Evolutionary conservation across 2,329 filamentous ascomycete genomes (phyloP).

Genomic region (Neoarthrinium moseri): DNA sequence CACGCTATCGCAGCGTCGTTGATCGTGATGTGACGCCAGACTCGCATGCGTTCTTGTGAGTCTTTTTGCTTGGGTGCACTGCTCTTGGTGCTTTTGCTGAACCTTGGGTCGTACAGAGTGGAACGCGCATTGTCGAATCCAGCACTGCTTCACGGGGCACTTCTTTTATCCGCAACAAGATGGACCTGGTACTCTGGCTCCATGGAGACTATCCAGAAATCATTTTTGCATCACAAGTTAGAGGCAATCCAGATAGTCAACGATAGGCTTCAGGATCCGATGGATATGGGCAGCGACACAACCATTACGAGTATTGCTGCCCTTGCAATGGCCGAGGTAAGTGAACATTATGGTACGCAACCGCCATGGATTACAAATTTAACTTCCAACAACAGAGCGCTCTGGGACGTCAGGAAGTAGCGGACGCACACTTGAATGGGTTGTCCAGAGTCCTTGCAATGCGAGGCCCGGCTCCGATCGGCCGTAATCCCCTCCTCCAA

Average conservation of each 20-base stretch:
- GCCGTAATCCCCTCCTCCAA: slow-evolving; percentile 17
- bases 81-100: too few relatives aligned
- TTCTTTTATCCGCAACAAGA: slow-evolving; percentile 21
- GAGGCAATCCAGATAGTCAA: slow-evolving; percentile 24
- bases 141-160: slow-evolving; percentile 19
- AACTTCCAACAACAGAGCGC: slow-evolving; percentile 18
- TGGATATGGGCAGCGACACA: slow-evolving; percentile 14
- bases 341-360: too few relatives aligned
- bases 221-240: slow-evolving; percentile 20
- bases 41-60: slow-evolving; percentile 8
- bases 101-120: too few relatives aligned
- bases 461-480: slow-evolving; percentile 15
- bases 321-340: slow-evolving; percentile 20
- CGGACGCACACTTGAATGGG: slow-evolving; percentile 19
- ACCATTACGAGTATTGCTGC: slow-evolving; percentile 21
- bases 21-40: slow-evolving; percentile 14
- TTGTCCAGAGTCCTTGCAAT: slow-evolving; percentile 18
- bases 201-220: slow-evolving; percentile 20
- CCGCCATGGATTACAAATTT: too few relatives aligned
- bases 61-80: too few relatives aligned
- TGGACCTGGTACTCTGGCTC: slow-evolving; percentile 23
- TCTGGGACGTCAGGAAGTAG: slow-evolving; percentile 19
- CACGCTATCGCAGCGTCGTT: slow-evolving; percentile 19
- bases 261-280: slow-evolving; percentile 19
- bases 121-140: slow-evolving; percentile 19